phyloP scores from a whole-genome alignment of 768 basidiomycete species.

The Pulveroboletus sp. region DNA sequence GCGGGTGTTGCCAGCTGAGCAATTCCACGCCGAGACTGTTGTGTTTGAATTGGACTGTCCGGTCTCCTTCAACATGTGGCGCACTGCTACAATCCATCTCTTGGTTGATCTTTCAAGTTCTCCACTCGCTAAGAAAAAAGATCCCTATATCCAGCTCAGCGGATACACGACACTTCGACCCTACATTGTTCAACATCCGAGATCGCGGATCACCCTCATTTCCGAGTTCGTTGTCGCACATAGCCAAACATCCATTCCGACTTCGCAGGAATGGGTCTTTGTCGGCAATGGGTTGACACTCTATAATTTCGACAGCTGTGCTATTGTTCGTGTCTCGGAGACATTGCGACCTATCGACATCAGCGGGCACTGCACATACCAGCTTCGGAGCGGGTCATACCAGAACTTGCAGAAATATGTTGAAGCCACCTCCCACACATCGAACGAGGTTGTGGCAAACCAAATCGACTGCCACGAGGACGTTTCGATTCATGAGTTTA shows the following conservation, averaged over 20 bases:
- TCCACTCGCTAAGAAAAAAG: neutral
- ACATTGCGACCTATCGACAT: slow-evolving; percentile 15
- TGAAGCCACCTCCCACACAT: no score
- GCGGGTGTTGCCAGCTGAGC: slow-evolving; percentile 40
- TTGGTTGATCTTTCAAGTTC: slow-evolving; percentile 33
- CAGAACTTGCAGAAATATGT: no score
- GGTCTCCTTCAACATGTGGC: slow-evolving; percentile 39
- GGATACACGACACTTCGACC: slow-evolving; percentile 9
- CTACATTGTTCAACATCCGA: slow-evolving; percentile 13
- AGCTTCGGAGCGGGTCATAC: no score
- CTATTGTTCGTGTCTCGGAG: slow-evolving; percentile 9
- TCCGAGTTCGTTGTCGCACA: no score
- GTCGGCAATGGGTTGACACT: slow-evolving; percentile 33
- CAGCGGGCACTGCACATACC: neutral
- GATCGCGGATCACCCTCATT: slow-evolving; percentile 22
- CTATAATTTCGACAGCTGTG: slow-evolving; percentile 27
- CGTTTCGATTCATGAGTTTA: no score
- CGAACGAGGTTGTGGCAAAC: no score
- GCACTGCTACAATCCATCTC: slow-evolving; percentile 36
- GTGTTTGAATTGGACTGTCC: slow-evolving; percentile 44
- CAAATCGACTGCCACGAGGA: no score
- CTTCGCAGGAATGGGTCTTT: no score
- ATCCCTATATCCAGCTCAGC: slow-evolving; percentile 15
- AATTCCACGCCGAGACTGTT: slow-evolving; percentile 21
- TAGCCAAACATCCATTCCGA: no score